Conservation (phyloP, 2,329 filamentous ascomycete genomes). For the Penicillium verrucosum region DNA sequence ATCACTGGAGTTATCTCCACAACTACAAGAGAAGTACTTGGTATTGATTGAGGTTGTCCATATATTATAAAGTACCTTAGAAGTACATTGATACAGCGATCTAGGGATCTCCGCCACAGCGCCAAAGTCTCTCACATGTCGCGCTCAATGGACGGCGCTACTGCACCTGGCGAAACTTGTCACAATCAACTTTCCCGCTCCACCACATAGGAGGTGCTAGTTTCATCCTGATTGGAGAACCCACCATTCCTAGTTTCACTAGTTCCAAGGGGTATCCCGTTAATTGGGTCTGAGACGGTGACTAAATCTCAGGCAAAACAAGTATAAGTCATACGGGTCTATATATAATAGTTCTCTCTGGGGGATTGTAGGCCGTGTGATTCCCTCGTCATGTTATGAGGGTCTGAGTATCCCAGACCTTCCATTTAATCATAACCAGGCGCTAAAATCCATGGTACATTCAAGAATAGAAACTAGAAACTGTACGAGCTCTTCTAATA, state of each 20-base stretch:
- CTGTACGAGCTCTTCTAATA: too few relatives aligned
- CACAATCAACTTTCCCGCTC: constrained; percentile 21
- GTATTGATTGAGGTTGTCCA: not conserved
- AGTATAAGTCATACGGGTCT: not conserved
- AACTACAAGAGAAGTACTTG: not conserved
- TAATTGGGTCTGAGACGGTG: not conserved
- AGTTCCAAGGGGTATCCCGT: not conserved
- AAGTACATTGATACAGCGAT: not conserved
- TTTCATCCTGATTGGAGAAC: constrained; percentile 8
- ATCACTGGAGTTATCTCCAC: constrained; percentile 3
- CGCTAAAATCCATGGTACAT: not conserved
- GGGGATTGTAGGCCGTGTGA: not conserved
- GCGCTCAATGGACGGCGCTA: constrained; percentile 15
- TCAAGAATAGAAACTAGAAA: not conserved
- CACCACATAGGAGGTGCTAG: constrained; percentile 1
- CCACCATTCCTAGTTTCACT: constrained; percentile 14
- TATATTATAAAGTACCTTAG: not conserved
- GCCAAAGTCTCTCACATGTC: constrained; percentile 16
- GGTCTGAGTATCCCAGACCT: not conserved
- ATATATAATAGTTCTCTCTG: not conserved
- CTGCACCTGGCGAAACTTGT: constrained; percentile 20
- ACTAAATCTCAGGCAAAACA: not conserved
- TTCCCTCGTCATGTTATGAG: not conserved
- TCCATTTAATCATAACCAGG: not conserved
- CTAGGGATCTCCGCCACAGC: constrained; percentile 15